phyloP scores from a whole-genome alignment of 805 yeast species.

The Torulaspora delbrueckii region DNA sequence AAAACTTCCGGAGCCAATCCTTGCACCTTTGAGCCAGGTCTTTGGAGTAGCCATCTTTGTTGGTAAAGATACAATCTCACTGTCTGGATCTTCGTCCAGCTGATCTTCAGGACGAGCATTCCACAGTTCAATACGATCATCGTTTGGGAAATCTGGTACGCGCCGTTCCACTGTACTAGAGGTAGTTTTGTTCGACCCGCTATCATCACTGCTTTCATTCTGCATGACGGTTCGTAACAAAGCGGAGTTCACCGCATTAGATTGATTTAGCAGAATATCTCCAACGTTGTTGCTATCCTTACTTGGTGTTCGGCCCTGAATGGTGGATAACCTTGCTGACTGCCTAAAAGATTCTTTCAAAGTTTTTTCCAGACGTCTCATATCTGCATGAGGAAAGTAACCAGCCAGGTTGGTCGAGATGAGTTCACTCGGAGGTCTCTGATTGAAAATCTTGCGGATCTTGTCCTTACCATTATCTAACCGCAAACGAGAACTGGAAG shows the following conservation, averaged over 20 bases:
- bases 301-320: slow-evolving; percentile 34
- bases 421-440: slow-evolving; percentile 88
- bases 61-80: slow-evolving; percentile 29
- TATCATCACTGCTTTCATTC: background rate
- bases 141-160: slow-evolving; percentile 5
- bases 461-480: slow-evolving; percentile 29
- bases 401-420: slow-evolving; percentile 86
- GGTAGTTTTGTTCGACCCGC: background rate
- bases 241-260: slow-evolving; percentile 51
- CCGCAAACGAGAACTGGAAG: slow-evolving; percentile 21
- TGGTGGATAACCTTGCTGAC: slow-evolving; percentile 50
- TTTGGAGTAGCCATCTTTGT: slow-evolving; percentile 51
- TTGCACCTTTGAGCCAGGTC: slow-evolving; percentile 88
- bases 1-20: slow-evolving; percentile 92
- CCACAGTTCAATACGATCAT: slow-evolving; percentile 19
- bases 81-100: slow-evolving; percentile 36
- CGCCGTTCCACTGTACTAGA: background rate
- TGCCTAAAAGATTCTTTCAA: slow-evolving; percentile 78
- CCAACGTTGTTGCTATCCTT: slow-evolving; percentile 51
- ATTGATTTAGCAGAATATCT: slow-evolving; percentile 53
- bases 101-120: slow-evolving; percentile 17
- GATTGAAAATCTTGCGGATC: slow-evolving; percentile 57
- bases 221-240: slow-evolving; percentile 31
- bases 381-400: slow-evolving; percentile 82
- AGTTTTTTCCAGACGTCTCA: slow-evolving; percentile 68